Evolutionary conservation across 495 filamentous ascomycete species (phyloP).

Genomic region (Penicillium flavigenum): DNA sequence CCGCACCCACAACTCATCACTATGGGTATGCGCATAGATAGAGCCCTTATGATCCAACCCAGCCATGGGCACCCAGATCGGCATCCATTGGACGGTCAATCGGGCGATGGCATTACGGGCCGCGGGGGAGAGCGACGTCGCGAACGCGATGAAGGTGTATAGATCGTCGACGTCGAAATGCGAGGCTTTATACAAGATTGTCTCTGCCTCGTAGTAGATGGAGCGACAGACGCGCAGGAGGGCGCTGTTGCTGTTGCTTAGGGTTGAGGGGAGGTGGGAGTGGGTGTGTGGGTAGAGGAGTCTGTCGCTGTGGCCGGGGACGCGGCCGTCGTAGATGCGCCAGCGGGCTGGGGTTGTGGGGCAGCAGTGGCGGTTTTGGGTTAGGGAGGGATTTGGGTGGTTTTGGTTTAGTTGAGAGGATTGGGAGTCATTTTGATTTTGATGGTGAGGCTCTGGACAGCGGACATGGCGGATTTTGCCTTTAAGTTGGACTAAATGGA

Average conservation of each 20-base stretch:
- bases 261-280: conserved; percentile 24
- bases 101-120: conserved; percentile 23
- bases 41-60: conserved; percentile 35
- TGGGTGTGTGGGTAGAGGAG: conserved; percentile 46
- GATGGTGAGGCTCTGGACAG: conserved; percentile 17
- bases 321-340: conserved; percentile 28
- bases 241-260: conserved; percentile 26
- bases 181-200: conserved; percentile 31
- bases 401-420: not conserved
- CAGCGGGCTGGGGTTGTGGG: conserved; percentile 40
- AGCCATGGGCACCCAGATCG: conserved; percentile 39
- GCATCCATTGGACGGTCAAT: conserved; percentile 40
- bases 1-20: conserved; percentile 36
- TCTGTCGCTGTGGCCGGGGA: conserved; percentile 22
- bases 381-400: conserved; percentile 21
- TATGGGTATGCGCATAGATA: conserved; percentile 45
- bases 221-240: conserved; percentile 44
- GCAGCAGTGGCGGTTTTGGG: conserved; percentile 41
- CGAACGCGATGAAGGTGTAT: conserved; percentile 44
- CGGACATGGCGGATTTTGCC: conserved; percentile 44
- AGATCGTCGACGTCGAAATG: conserved; percentile 46
- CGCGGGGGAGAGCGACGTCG: conserved; percentile 16
- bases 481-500: conserved; percentile 45
- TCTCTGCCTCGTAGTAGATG: conserved; percentile 42
- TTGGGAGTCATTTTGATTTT: not conserved